phyloP scores from a whole-genome alignment of 2,329 filamentous ascomycete genomes.

The Trichoderma guizhouense region DNA sequence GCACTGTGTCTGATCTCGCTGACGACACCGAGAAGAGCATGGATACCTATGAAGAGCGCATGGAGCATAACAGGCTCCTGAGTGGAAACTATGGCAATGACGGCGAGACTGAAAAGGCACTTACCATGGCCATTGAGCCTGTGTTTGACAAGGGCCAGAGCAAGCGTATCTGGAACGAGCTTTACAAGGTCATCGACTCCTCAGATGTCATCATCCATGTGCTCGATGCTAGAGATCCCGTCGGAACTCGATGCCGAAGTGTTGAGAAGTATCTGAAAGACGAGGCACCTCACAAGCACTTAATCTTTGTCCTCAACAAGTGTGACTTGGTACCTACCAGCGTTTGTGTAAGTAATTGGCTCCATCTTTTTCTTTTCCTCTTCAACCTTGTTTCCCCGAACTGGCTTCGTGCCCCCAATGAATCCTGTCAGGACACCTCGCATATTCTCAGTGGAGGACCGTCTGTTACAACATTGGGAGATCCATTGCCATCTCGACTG shows the following conservation, averaged over 20 bases:
- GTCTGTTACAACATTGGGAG: constrained; percentile 99
- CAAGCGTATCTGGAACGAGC: constrained; percentile 95
- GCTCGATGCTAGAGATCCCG: constrained; percentile 81
- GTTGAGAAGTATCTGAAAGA: constrained; percentile 85
- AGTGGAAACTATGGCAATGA: constrained; percentile 64
- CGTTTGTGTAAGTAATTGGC: constrained; percentile 76
- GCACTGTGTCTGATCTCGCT: constrained; percentile 77
- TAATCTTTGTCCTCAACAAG: constrained; percentile 50
- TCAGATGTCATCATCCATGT: constrained; percentile 96
- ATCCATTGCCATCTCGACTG: constrained; percentile 59
- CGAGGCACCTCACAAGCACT: constrained; percentile 93
- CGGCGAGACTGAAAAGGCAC: constrained; percentile 40
- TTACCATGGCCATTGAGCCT: constrained; percentile 68
- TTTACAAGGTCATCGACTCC: constrained; percentile 93
- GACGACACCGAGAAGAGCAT: constrained; percentile 77
- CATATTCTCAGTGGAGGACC: constrained; percentile 67
- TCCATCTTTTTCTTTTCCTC: constrained; percentile 16
- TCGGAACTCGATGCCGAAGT: constrained; percentile 79
- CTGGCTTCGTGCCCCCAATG: constrained; percentile 51
- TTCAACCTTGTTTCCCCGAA: constrained; percentile 20
- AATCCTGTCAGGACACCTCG: constrained; percentile 80
- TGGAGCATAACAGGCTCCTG: constrained; percentile 74
- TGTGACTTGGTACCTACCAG: constrained; percentile 83
- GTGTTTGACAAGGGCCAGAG: constrained; percentile 94
- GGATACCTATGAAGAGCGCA: constrained; percentile 73